Evolutionary conservation across 257 asterid genomes (phyloP).

Genomic region (Mentha longifolia): DNA sequence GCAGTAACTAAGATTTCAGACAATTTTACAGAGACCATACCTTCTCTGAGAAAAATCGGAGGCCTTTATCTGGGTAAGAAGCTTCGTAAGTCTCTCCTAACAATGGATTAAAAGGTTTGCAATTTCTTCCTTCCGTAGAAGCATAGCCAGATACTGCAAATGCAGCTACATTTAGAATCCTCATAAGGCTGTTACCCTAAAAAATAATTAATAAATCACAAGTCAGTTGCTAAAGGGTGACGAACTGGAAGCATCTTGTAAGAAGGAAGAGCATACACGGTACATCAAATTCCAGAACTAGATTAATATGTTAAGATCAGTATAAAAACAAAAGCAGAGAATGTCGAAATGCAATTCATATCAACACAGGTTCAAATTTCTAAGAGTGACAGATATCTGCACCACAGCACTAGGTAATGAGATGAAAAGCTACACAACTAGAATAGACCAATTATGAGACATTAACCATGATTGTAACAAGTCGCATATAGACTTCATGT

Average conservation of each 20-base stretch:
- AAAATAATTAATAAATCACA: constrained; percentile 29
- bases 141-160: constrained; percentile 99
- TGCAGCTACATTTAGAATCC: constrained; percentile 95
- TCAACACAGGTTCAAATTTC: constrained; percentile 19
- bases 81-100: constrained; percentile 99
- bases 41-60: constrained; percentile 92
- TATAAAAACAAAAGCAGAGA: background rate
- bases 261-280: constrained; percentile 6
- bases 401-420: constrained; percentile 9
- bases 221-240: constrained; percentile 37
- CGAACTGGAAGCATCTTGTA: constrained; percentile 17
- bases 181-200: constrained; percentile 90
- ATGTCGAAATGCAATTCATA: constrained; percentile 14
- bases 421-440: background rate
- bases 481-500: constrained; percentile 3
- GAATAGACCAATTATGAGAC: constrained; percentile 6
- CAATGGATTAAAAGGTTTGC: constrained; percentile 97
- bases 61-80: constrained; percentile 92
- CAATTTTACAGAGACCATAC: constrained; percentile 40
- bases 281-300: constrained; percentile 20
- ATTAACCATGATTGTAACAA: background rate
- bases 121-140: constrained; percentile 88
- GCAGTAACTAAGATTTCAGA: constrained; percentile 1
- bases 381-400: background rate
- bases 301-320: constrained; percentile 12